Evolutionary conservation across 371 early-diverging fungal species (phyloP).

Genomic region (Choanephora cucurbitarum): DNA sequence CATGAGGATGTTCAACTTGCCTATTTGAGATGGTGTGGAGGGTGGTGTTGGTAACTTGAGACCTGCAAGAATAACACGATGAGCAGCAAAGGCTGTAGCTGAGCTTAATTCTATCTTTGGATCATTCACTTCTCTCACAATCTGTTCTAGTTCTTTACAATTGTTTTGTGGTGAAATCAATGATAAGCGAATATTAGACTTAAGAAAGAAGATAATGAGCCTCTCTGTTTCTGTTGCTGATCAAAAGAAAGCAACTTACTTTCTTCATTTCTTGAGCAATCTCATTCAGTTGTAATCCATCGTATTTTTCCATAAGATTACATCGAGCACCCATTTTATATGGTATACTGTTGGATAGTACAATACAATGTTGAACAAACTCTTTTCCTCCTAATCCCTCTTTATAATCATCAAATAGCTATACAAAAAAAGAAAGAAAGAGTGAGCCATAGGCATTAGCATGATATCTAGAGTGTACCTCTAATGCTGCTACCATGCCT

Average conservation of each 20-base stretch:
- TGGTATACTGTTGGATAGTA: constrained; percentile 58
- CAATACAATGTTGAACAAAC: constrained; percentile 54
- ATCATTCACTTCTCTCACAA: constrained; percentile 41
- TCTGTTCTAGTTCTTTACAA: constrained; percentile 35
- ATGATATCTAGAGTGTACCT: too few relatives aligned
- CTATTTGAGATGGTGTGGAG: not conserved
- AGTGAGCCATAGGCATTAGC: not conserved
- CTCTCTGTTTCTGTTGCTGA: not conserved
- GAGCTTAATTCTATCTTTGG: constrained; percentile 43
- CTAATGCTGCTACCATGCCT: constrained; percentile 66
- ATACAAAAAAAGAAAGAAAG: not conserved
- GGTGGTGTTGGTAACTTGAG: constrained; percentile 52
- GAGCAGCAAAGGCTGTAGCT: constrained; percentile 28
- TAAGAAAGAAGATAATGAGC: not conserved
- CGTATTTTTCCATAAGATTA: constrained; percentile 54
- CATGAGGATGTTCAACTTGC: too few relatives aligned
- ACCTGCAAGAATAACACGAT: constrained; percentile 59
- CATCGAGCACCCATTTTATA: constrained; percentile 47
- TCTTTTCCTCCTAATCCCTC: constrained; percentile 43
- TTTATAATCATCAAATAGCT: constrained; percentile 63
- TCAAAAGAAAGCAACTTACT: constrained; percentile 32
- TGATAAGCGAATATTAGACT: constrained; percentile 52
- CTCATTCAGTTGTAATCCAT: constrained; percentile 43
- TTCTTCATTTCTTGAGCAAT: constrained; percentile 53
- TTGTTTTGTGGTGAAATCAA: constrained; percentile 44